phyloP scores from a whole-genome alignment of 805 yeast species.

The Ogataea populi-albae region DNA sequence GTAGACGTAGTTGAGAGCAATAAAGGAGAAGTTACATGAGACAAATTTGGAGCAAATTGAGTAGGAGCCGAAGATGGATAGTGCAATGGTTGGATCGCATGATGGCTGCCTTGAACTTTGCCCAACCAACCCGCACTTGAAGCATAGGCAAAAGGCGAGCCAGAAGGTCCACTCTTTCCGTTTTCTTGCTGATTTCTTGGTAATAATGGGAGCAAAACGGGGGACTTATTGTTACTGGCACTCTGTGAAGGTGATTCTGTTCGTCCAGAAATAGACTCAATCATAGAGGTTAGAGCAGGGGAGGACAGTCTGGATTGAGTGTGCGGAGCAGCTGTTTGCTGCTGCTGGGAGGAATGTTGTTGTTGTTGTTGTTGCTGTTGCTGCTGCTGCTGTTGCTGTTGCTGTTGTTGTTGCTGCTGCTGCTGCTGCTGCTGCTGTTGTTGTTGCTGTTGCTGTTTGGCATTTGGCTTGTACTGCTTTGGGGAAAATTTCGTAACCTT shows the following conservation, averaged over 20 bases:
- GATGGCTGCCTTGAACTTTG: constrained; percentile 24
- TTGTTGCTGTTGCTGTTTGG: constrained; percentile 16
- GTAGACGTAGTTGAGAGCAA: constrained; percentile 50
- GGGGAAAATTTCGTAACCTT: constrained; percentile 34
- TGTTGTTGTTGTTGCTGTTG: constrained; percentile 12
- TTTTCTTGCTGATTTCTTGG: constrained; percentile 34
- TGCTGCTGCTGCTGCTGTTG: constrained; percentile 10
- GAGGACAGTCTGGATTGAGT: constrained; percentile 15
- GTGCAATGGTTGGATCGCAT: constrained; percentile 51
- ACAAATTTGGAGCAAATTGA: constrained; percentile 63
- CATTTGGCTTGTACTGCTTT: constrained; percentile 36
- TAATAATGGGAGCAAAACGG: constrained; percentile 39
- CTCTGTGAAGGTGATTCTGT: constrained; percentile 3
- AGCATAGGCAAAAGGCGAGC: constrained; percentile 30
- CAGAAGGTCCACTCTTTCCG: constrained; percentile 20
- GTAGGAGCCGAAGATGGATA: constrained; percentile 70
- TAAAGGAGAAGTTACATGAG: constrained; percentile 63
- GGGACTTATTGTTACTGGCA: constrained; percentile 26
- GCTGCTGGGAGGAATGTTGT: background rate
- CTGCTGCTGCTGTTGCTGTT: constrained; percentile 15
- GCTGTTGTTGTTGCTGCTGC: constrained; percentile 34
- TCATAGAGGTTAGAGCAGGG: constrained; percentile 17
- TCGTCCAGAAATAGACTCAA: constrained; percentile 12
- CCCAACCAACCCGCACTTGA: constrained; percentile 28
- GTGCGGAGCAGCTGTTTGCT: background rate